Conservation (phyloP, 192 early-diverging fungal species). For the Dissophora globulifera region DNA sequence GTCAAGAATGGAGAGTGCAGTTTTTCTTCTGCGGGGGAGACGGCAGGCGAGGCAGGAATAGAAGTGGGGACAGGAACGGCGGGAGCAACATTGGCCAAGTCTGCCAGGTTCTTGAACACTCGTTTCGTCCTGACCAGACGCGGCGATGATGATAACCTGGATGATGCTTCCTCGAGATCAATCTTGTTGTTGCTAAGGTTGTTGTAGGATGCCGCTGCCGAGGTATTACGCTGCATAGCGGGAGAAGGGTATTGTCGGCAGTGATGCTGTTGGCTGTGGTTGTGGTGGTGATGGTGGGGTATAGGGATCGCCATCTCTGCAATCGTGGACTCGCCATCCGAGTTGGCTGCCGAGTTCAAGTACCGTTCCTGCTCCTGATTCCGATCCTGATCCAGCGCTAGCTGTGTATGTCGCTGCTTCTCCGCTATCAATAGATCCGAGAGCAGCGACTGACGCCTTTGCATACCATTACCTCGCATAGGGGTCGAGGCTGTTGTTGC, state of each 20-base stretch:
- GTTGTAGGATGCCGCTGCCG: background rate
- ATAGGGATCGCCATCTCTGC: background rate
- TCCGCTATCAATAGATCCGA: conserved; percentile 28
- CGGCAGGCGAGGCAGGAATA: too few relatives aligned
- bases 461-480: background rate
- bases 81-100: conserved; percentile 3
- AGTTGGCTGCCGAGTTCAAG: background rate
- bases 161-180: too few relatives aligned
- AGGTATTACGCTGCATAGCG: background rate
- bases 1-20: background rate
- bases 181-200: too few relatives aligned
- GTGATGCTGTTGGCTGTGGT: too few relatives aligned
- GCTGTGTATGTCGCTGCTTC: conserved; percentile 6
- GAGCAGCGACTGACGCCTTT: conserved; percentile 23
- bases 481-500: background rate
- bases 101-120: conserved; percentile 14
- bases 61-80: too few relatives aligned
- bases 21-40: too few relatives aligned
- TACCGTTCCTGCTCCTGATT: background rate
- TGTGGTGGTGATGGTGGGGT: too few relatives aligned
- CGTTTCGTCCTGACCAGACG: conserved; percentile 6
- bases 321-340: conserved; percentile 10
- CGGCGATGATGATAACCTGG: too few relatives aligned
- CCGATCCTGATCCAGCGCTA: background rate
- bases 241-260: too few relatives aligned